Evolutionary conservation across 306 rosid genomes (phyloP), one percentile per base, ranked within the genome.

Genomic region (Rosa chinensis): DNA sequence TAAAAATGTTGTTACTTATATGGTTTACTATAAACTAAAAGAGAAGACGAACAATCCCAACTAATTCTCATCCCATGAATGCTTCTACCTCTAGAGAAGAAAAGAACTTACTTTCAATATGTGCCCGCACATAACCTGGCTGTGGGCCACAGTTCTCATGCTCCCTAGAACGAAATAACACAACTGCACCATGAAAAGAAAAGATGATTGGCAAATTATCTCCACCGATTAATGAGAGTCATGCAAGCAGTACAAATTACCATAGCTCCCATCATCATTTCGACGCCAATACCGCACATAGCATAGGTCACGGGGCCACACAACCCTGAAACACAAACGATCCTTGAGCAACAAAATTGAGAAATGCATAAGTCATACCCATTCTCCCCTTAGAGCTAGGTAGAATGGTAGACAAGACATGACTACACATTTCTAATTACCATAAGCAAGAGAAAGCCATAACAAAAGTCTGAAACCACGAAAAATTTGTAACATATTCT

Each of bases 251-350:
- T 23, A 25, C 20, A 74, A 78, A 63, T 53, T 84, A 91, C 99
- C 99, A 78, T 95, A 95, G 87, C 94, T 95, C 80, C 99, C 99
- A 59, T 95, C 99, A 79, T 95, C 99, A 87, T 95, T 95, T 50
- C 98, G 94, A 70, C 99, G 99, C 99, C 99, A 95, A 78, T 95
- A 95, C 53, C 99, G 97, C 71, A 93, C 98, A 82, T 95, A 95
- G 86, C 99, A 95, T 74, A 95, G 94, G 88, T 95, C 99, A 86
- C 99, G 99, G 8, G 97, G 98, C 98, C 98, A 95, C 73, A 95
- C 98, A 79, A 91, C 63, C 98, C 99, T 95, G 89, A 73, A 88
- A 89, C 62, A 77, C 13, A 28, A 77, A 9, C 39, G 9, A 70
- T 17, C 72, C 37, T 43, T 21, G 40, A 81, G 70, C 3, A 45